Conservation (phyloP, 768 basidiomycete species). For the Leccinum subtestaceum region DNA sequence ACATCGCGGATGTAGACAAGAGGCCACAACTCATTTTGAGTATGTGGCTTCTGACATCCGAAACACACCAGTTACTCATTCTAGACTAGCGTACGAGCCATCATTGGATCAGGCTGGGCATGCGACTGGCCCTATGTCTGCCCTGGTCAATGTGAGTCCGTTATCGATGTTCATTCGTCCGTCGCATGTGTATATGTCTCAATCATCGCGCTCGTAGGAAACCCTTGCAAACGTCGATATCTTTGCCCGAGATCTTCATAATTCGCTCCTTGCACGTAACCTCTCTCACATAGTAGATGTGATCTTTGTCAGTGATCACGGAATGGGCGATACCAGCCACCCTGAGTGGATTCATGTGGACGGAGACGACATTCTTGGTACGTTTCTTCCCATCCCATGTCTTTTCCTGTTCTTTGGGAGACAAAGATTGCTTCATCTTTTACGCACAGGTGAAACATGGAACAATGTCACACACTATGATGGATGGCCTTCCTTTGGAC, state of each 20-base stretch:
- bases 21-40: conserved; percentile 79
- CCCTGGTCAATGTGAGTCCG: conserved; percentile 61
- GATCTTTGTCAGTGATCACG: conserved; percentile 87
- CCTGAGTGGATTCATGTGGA: conserved; percentile 77
- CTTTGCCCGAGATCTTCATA: conserved; percentile 71
- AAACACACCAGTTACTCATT: conserved; percentile 1
- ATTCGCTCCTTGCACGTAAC: conserved; percentile 63
- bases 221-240: conserved; percentile 66
- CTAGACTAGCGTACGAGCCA: conserved; percentile 67
- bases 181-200: background rate
- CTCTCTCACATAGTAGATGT: conserved; percentile 82
- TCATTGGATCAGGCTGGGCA: conserved; percentile 87
- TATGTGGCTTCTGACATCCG: conserved; percentile 27
- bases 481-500: conserved; percentile 87
- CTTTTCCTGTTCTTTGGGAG: background rate
- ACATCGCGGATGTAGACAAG: conserved; percentile 58
- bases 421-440: background rate
- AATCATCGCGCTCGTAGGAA: conserved; percentile 36
- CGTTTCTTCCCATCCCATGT: background rate
- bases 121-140: conserved; percentile 62
- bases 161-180: background rate
- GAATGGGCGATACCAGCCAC: conserved; percentile 88
- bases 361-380: conserved; percentile 34
- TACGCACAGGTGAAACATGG: conserved; percentile 24
- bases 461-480: conserved; percentile 55